Percentiles rank a stretch among this genome's conserved stretches.
Conservation (phyloP, 169 alveolate species). For the Plasmodium blacklocki region DNA sequence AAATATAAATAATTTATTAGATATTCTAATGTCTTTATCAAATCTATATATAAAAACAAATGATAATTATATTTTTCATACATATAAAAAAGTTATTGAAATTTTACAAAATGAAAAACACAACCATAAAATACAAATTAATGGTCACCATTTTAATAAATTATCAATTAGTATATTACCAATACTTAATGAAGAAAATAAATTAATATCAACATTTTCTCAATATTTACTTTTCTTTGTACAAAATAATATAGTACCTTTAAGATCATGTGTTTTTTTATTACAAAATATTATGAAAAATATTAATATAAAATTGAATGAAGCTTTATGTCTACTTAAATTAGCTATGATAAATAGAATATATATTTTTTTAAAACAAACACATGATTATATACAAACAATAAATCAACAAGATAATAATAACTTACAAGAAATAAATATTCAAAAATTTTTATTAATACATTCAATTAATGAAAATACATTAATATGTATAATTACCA, state of each 20-base stretch:
- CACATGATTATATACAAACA: background rate
- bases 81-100: slow-evolving; percentile 18
- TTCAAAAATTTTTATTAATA: slow-evolving; percentile 19
- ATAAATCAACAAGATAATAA: background rate
- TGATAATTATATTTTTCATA: slow-evolving; percentile 63
- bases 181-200: slow-evolving; percentile 50
- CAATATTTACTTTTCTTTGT: slow-evolving; percentile 28
- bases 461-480: slow-evolving; percentile 73
- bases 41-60: slow-evolving; percentile 39
- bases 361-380: slow-evolving; percentile 15
- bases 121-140: slow-evolving; percentile 8
- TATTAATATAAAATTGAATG: slow-evolving; percentile 20
- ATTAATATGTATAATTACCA: slow-evolving; percentile 44
- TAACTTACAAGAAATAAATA: background rate
- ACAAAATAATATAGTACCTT: slow-evolving; percentile 45
- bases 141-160: slow-evolving; percentile 57
- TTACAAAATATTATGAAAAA: slow-evolving; percentile 55
- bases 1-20: slow-evolving; percentile 6
- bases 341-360: slow-evolving; percentile 45
- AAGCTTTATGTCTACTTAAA: background rate
- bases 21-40: slow-evolving; percentile 36
- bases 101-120: slow-evolving; percentile 13
- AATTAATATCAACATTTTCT: slow-evolving; percentile 14
- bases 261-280: slow-evolving; percentile 64
- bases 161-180: slow-evolving; percentile 39